Conservation (phyloP, 805 yeast species). For the Lachancea cidri region DNA sequence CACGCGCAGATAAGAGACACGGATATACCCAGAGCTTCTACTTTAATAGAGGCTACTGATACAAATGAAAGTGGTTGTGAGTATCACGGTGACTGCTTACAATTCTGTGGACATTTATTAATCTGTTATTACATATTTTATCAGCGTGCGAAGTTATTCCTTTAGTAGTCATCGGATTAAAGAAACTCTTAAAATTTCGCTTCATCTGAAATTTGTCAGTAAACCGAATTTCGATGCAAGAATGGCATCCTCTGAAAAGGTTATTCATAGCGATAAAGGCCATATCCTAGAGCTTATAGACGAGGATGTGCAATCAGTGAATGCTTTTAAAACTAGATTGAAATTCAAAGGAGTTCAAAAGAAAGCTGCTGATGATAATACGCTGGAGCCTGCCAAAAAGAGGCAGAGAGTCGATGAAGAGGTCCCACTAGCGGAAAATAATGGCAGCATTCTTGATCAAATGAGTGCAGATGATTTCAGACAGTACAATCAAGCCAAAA, state of each 20-base stretch:
- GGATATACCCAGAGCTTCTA: too few relatives aligned
- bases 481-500: conserved; percentile 65
- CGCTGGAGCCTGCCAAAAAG: conserved; percentile 1
- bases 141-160: too few relatives aligned
- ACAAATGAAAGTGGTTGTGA: too few relatives aligned
- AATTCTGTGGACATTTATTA: too few relatives aligned
- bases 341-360: conserved; percentile 10
- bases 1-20: too few relatives aligned
- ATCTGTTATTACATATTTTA: too few relatives aligned
- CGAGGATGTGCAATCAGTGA: conserved; percentile 41
- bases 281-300: conserved; percentile 37
- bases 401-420: conserved; percentile 2
- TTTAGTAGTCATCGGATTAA: too few relatives aligned
- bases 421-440: background rate
- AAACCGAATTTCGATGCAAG: too few relatives aligned
- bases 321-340: conserved; percentile 33
- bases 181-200: too few relatives aligned
- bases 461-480: conserved; percentile 43
- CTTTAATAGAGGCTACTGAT: too few relatives aligned
- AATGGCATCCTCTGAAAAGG: background rate
- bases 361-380: background rate
- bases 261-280: conserved; percentile 19
- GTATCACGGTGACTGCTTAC: too few relatives aligned
- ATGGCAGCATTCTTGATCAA: conserved; percentile 15
- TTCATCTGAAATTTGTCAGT: too few relatives aligned